Percentiles rank a stretch among this genome's conserved stretches.
phyloP scores from a whole-genome alignment of 2,329 filamentous ascomycete genomes.

The Aureobasidium vineae region DNA sequence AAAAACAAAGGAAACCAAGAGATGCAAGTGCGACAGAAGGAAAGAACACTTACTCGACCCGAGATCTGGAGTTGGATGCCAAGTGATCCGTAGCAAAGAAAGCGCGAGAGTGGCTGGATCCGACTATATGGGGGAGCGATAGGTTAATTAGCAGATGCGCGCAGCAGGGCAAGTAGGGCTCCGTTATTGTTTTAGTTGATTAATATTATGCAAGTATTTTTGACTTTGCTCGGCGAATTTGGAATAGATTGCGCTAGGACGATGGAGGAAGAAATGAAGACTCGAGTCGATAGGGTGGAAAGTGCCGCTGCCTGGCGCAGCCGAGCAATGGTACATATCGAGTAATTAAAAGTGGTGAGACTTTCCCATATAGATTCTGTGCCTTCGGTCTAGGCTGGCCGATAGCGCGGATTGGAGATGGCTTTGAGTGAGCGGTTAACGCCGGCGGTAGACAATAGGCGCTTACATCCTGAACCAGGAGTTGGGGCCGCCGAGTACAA shows the following conservation, averaged over 20 bases:
- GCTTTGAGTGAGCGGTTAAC: constrained; percentile 1
- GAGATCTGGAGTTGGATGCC: constrained; percentile 35
- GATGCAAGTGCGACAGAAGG: constrained; percentile 8
- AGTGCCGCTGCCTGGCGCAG: constrained; percentile 24
- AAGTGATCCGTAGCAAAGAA: constrained; percentile 36
- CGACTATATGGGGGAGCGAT: constrained; percentile 33
- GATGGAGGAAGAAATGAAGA: constrained; percentile 22
- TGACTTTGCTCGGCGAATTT: constrained; percentile 27
- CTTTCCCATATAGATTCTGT: constrained; percentile 23
- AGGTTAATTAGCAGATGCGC: constrained; percentile 25
- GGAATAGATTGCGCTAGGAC: constrained; percentile 28
- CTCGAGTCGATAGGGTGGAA: constrained; percentile 24
- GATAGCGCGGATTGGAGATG: constrained; percentile 30
- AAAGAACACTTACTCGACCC: constrained; percentile 38
- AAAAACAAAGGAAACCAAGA: constrained; percentile 28
- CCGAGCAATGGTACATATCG: constrained; percentile 17
- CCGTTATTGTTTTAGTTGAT: constrained; percentile 24
- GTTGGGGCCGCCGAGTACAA: constrained; percentile 39
- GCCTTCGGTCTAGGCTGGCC: constrained; percentile 35
- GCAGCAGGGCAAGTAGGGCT: constrained; percentile 23
- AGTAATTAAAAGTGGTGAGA: constrained; percentile 22
- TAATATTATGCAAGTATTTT: constrained; percentile 27
- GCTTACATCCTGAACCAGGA: constrained; percentile 38
- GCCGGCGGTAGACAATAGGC: constrained; percentile 37
- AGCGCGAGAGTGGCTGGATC: constrained; percentile 40